Conservation (phyloP, 331 rosid species). For the Malus hybrid region DNA sequence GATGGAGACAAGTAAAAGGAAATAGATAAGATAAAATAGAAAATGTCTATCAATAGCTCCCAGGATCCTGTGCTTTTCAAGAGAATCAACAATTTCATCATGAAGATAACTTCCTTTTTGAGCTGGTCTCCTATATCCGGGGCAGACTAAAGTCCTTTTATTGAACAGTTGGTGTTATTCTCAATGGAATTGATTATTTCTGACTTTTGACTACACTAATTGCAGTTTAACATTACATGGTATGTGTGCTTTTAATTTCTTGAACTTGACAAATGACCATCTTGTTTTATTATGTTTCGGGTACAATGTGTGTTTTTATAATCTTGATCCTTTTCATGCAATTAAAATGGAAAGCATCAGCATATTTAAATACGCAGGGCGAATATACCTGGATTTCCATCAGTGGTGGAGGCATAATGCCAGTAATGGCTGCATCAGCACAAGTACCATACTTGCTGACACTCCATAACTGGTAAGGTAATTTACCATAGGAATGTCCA, state of each 20-base stretch:
- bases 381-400: conserved; percentile 83
- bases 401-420: conserved; percentile 96
- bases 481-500: conserved; percentile 42
- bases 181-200: background rate
- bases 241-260: background rate
- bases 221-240: background rate
- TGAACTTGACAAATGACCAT: background rate
- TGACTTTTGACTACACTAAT: background rate
- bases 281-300: no score
- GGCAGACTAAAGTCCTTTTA: background rate
- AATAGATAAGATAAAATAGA: conserved; percentile 26
- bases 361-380: background rate
- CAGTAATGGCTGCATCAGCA: conserved; percentile 86
- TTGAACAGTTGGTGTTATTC: background rate
- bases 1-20: conserved; percentile 26
- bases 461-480: conserved; percentile 80
- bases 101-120: conserved; percentile 37
- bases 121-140: background rate
- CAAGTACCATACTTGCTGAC: conserved; percentile 79
- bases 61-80: conserved; percentile 67
- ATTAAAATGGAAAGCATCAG: background rate
- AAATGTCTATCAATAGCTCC: conserved; percentile 20
- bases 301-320: no score
- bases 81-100: background rate
- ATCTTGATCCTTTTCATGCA: no score